These are phyloP conservation scores for Wolfiporia cocos DNA, from an alignment of 1,284 basidiomycete genomes.

Conservation along the genomic window DNA sequence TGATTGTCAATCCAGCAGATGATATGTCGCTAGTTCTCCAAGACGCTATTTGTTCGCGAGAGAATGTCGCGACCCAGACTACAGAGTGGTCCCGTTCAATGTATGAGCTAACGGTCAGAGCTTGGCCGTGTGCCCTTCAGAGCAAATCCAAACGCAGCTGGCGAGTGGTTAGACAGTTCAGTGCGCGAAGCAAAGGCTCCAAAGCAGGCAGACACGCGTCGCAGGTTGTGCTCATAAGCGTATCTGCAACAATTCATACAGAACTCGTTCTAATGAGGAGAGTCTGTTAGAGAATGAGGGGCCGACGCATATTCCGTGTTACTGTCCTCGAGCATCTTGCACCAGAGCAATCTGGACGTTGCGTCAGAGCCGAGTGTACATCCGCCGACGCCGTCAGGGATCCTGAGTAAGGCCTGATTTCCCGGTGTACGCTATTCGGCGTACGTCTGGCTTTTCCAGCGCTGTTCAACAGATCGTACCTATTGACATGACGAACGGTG, in stretches of 20 bases:
- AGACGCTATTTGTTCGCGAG: no score
- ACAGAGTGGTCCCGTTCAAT: no score
- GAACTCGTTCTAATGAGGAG: neutral
- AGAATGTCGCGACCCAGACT: no score
- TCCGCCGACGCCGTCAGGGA: slow-evolving; percentile 27
- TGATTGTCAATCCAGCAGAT: no score
- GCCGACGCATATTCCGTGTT: neutral
- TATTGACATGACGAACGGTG: slow-evolving; percentile 53
- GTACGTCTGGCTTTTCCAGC: slow-evolving; percentile 12
- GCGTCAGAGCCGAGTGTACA: slow-evolving; percentile 20
- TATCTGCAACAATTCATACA: no score
- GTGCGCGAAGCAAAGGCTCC: slow-evolving; percentile 29
- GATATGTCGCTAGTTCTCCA: no score
- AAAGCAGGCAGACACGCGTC: slow-evolving; percentile 20
- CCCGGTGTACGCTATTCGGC: slow-evolving; percentile 41
- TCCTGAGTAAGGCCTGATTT: no score
- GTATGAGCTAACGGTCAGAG: no score
- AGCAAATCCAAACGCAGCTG: slow-evolving; percentile 40
- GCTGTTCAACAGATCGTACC: slow-evolving; percentile 18
- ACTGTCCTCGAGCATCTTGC: slow-evolving; percentile 8
- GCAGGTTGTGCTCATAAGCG: neutral
- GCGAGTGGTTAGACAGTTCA: slow-evolving; percentile 36
- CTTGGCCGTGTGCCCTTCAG: slow-evolving; percentile 29
- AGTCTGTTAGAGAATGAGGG: no score
- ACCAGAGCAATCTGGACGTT: slow-evolving; percentile 17